Percentiles rank a stretch among this genome's conserved stretches.
Evolutionary conservation across 208 protist species (phyloP).

Genomic region (Trypanosomatidae sp.): DNA sequence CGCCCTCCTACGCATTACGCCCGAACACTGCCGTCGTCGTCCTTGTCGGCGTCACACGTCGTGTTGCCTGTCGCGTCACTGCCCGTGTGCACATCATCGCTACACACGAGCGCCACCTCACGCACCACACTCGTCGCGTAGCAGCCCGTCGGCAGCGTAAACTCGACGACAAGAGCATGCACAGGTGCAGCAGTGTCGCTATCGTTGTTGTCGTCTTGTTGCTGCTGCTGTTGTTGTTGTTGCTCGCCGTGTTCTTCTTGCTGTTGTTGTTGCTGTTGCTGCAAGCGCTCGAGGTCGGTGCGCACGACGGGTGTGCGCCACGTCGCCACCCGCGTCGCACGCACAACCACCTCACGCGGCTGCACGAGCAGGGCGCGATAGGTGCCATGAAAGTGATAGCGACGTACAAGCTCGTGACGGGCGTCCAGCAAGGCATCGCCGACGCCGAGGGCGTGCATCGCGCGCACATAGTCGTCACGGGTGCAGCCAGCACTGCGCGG

Average conservation of each 20-base stretch:
- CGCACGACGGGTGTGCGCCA: constrained; percentile 33
- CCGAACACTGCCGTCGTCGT: too few species aligned
- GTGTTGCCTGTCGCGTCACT: too few species aligned
- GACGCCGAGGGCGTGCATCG: constrained; percentile 15
- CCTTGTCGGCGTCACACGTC: too few species aligned
- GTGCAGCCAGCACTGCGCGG: constrained; percentile 33
- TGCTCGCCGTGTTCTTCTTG: neutral
- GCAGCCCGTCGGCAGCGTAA: constrained; percentile 68
- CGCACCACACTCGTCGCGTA: constrained; percentile 80
- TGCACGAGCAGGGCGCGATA: constrained; percentile 55
- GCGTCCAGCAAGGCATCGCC: constrained; percentile 6
- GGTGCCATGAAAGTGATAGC: constrained; percentile 83
- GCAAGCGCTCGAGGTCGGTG: constrained; percentile 46
- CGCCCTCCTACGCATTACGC: too few species aligned
- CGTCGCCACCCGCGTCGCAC: constrained; percentile 5
- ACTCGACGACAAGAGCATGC: constrained; percentile 36
- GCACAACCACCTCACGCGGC: constrained; percentile 25
- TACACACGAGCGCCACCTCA: constrained; percentile 43
- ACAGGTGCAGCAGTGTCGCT: constrained; percentile 1
- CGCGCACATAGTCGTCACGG: constrained; percentile 29
- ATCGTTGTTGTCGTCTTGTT: neutral
- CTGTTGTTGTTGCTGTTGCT: neutral
- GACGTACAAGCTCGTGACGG: constrained; percentile 27
- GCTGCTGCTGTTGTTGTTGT: constrained; percentile 1
- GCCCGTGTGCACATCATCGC: too few species aligned